Conservation (phyloP, 441 rosid species). For the Aquilaria agallochum region DNA sequence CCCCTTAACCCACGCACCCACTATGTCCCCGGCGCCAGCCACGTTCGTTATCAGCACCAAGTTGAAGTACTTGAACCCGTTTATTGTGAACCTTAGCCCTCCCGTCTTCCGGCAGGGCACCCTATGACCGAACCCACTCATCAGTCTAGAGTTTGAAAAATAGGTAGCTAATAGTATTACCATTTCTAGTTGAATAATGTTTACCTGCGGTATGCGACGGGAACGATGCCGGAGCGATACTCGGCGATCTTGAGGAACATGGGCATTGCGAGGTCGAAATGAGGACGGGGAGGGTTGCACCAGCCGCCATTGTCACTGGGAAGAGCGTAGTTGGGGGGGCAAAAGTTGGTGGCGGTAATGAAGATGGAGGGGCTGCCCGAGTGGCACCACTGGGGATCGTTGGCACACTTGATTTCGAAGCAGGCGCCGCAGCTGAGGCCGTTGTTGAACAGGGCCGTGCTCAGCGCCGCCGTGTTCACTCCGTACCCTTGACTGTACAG, state of each 20-base stretch:
- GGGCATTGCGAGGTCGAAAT: constrained; percentile 50
- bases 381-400: constrained; percentile 60
- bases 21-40: constrained; percentile 55
- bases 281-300: constrained; percentile 43
- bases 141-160: too few relatives aligned
- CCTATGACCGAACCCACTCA: constrained; percentile 12
- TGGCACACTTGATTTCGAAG: constrained; percentile 60
- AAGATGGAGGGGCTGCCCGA: constrained; percentile 36
- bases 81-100: constrained; percentile 45
- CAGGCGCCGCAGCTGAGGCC: constrained; percentile 74
- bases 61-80: constrained; percentile 49
- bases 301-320: constrained; percentile 42
- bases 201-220: constrained; percentile 43
- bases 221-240: constrained; percentile 44
- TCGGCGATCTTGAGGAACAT: constrained; percentile 45
- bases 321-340: constrained; percentile 46
- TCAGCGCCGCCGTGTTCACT: constrained; percentile 63
- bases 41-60: constrained; percentile 46
- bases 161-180: neutral
- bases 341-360: constrained; percentile 49
- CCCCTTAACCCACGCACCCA: constrained; percentile 32
- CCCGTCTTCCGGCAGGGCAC: constrained; percentile 33
- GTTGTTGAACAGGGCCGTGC: constrained; percentile 63
- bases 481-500: constrained; percentile 69
- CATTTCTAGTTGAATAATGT: neutral